Percentiles rank a stretch among this genome's conserved stretches.
phyloP scores from a whole-genome alignment of 1,284 basidiomycete species.

The Rhodotorula sp. region DNA sequence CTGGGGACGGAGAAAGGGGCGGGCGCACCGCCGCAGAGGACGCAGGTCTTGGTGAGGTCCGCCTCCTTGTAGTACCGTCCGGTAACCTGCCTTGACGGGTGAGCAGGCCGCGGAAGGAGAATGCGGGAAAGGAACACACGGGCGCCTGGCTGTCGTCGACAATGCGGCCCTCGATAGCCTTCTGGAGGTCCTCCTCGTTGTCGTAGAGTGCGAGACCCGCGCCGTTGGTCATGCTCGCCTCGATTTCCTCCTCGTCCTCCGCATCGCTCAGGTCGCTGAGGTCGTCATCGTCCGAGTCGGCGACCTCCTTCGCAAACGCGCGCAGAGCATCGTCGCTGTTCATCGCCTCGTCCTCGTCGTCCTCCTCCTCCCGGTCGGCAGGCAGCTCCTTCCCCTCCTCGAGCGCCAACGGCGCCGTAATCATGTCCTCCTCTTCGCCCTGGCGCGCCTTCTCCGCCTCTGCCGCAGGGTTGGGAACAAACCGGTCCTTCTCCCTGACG shows the following conservation, averaged over 20 bases:
- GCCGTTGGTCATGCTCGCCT: not conserved
- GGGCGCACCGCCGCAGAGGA: constrained; percentile 38
- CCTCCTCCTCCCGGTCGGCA: not conserved
- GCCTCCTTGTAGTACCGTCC: constrained; percentile 43
- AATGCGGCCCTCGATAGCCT: constrained; percentile 39
- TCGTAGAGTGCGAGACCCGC: constrained; percentile 21
- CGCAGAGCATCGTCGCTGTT: constrained; percentile 22
- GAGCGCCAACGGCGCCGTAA: not conserved
- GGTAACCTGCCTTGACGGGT: constrained; percentile 20
- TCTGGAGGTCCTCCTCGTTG: constrained; percentile 30
- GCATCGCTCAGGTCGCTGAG: not conserved
- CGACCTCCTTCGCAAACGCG: constrained; percentile 20
- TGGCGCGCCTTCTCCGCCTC: not conserved
- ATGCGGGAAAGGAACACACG: not conserved
- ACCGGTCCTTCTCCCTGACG: constrained; percentile 18
- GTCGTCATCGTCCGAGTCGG: constrained; percentile 10
- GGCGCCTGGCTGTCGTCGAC: constrained; percentile 39
- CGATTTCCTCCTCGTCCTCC: constrained; percentile 11
- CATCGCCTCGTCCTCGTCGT: not conserved
- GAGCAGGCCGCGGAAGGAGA: not conserved
- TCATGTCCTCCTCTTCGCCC: not conserved
- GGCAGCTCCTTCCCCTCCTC: not conserved
- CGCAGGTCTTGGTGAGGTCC: constrained; percentile 39
- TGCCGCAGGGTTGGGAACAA: not conserved
- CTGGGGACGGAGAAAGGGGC: not conserved